These are phyloP conservation scores for Solanum gandarillasii DNA, from an alignment of 257 asterid genomes.

Conservation along the genomic window DNA sequence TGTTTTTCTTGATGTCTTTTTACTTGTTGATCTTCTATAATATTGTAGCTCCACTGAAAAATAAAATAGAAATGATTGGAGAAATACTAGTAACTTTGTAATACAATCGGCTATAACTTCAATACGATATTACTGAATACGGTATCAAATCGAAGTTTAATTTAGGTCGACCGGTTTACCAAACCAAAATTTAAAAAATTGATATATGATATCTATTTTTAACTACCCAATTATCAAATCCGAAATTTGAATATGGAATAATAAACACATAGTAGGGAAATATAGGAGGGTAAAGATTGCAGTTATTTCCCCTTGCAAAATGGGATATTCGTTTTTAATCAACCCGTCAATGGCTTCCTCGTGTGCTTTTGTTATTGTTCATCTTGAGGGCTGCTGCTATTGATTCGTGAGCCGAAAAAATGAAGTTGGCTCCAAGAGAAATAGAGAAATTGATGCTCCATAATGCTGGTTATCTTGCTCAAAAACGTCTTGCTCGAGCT, in stretches of 20 bases:
- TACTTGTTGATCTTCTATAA: neutral
- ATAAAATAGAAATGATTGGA: neutral
- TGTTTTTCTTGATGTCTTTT: neutral
- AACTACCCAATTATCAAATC: too few species aligned
- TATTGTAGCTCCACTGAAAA: neutral
- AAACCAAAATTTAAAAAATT: too few species aligned
- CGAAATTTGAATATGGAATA: too few species aligned
- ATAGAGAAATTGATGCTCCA: conserved; percentile 88
- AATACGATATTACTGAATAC: too few species aligned
- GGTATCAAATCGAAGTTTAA: too few species aligned
- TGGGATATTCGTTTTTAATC: neutral
- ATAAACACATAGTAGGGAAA: too few species aligned
- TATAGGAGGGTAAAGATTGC: neutral
- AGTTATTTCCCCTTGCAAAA: neutral
- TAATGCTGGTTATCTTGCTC: conserved; percentile 78
- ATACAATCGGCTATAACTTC: neutral
- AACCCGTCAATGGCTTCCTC: neutral
- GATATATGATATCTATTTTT: too few species aligned
- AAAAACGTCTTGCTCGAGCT: conserved; percentile 94
- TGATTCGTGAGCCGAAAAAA: conserved; percentile 7
- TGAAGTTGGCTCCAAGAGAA: conserved; percentile 88
- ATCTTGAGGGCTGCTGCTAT: neutral
- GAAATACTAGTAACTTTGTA: neutral
- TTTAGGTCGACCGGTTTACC: fast-evolving
- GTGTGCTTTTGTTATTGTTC: neutral